phyloP scores from a whole-genome alignment of 192 early-diverging fungal species.

The Gaertneriomyces semiglobifer region DNA sequence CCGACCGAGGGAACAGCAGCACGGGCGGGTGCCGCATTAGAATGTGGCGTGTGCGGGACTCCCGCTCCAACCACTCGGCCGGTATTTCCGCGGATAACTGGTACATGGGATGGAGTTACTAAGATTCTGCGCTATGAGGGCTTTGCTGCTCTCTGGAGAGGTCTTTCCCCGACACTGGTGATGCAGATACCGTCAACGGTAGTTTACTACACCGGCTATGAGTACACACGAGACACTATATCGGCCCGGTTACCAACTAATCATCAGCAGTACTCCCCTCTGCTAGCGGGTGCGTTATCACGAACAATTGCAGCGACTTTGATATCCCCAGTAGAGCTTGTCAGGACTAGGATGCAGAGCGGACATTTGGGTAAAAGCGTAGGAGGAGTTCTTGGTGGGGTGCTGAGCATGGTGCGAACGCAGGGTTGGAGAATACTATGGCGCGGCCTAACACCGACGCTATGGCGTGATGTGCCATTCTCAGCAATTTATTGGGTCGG shows the following conservation, averaged over 20 bases:
- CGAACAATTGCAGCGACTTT: slow-evolving; percentile 71
- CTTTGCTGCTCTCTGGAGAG: slow-evolving; percentile 74
- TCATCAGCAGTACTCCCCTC: slow-evolving; percentile 58
- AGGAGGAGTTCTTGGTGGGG: slow-evolving; percentile 49
- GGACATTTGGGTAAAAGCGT: slow-evolving; percentile 59
- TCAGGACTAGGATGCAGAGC: slow-evolving; percentile 89
- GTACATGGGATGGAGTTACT: slow-evolving; percentile 46
- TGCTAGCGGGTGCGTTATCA: slow-evolving; percentile 74
- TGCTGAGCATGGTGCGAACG: slow-evolving; percentile 57
- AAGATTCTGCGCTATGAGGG: slow-evolving; percentile 83
- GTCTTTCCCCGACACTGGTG: slow-evolving; percentile 77
- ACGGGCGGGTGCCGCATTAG: too few species aligned
- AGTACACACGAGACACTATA: slow-evolving; percentile 65
- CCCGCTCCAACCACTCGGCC: neutral
- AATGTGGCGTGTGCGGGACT: neutral
- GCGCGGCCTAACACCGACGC: slow-evolving; percentile 81
- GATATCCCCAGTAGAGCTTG: slow-evolving; percentile 87
- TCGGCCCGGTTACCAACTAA: slow-evolving; percentile 25
- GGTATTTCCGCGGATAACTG: neutral
- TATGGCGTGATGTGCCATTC: slow-evolving; percentile 96
- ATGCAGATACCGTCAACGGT: slow-evolving; percentile 89
- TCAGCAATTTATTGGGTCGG: slow-evolving; percentile 90
- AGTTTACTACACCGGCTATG: slow-evolving; percentile 95
- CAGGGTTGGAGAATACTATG: slow-evolving; percentile 69
- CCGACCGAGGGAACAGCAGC: too few species aligned